These are phyloP conservation scores for Fusarium sororula DNA, from an alignment of 2,329 filamentous ascomycete species.

Conservation along the genomic window DNA sequence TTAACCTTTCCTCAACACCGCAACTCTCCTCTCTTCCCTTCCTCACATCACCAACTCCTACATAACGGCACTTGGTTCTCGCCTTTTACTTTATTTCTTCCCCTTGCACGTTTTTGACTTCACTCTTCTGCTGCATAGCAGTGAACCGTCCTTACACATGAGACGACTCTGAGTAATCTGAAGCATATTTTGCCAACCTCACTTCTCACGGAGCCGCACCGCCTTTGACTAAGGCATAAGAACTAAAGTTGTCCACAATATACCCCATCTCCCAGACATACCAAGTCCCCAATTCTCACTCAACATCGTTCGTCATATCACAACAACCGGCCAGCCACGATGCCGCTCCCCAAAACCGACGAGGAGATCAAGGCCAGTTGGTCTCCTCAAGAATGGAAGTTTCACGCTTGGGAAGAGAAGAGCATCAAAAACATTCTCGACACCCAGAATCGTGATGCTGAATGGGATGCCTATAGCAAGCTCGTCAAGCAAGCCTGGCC, in stretches of 20 bases:
- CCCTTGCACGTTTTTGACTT: fast-evolving
- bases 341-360: background rate
- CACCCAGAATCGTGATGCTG: fast-evolving
- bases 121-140: background rate
- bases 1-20: fast-evolving
- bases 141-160: background rate
- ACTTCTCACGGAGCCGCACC: background rate
- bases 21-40: background rate
- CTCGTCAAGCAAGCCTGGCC: background rate
- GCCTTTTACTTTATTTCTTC: fast-evolving
- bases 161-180: background rate
- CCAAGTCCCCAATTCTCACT: fast-evolving
- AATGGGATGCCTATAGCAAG: fast-evolving
- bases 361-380: background rate
- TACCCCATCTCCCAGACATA: fast-evolving
- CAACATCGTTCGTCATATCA: background rate
- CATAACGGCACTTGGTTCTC: background rate
- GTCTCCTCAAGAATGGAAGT: background rate
- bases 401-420: background rate
- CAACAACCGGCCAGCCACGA: background rate
- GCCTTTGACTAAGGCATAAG: background rate
- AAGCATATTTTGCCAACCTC: background rate
- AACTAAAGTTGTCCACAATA: background rate
- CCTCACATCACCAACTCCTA: background rate
- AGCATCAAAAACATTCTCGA: background rate